Conservation (phyloP, 169 alveolate genomes). For the Eimeria tenella region DNA sequence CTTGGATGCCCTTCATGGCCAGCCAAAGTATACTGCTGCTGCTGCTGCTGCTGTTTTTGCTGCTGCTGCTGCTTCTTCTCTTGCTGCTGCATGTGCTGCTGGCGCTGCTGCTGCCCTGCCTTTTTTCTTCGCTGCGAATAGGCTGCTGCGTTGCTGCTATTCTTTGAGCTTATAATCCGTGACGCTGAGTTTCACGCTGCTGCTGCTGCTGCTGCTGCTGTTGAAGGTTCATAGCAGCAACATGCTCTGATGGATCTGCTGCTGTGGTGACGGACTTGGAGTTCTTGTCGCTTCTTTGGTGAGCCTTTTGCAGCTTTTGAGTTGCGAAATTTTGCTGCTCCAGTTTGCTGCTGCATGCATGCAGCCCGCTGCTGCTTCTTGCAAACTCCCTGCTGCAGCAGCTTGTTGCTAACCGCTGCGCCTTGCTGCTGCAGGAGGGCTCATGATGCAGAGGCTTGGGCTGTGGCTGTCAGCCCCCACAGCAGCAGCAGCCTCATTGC, state of each 20-base stretch:
- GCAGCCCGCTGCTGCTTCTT: conserved; percentile 14
- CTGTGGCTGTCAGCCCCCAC: conserved; percentile 68
- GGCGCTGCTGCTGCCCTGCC: neutral
- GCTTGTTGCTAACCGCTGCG: neutral
- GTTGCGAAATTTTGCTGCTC: neutral
- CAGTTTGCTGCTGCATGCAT: neutral
- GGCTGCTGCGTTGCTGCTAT: no score
- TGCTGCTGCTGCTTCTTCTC: neutral
- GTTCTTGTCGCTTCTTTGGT: neutral
- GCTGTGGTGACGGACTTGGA: conserved; percentile 2
- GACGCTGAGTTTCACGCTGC: neutral
- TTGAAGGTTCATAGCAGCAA: conserved; percentile 19
- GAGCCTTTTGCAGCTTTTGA: neutral
- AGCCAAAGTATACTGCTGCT: neutral
- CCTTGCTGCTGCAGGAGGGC: conserved; percentile 67
- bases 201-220: conserved; percentile 22
- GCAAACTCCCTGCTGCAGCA: neutral
- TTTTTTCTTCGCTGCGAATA: neutral
- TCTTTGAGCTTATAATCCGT: no score
- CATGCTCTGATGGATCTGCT: conserved; percentile 29
- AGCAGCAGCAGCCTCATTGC: conserved; percentile 45
- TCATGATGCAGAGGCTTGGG: conserved; percentile 77
- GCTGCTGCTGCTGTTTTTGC: conserved; percentile 24
- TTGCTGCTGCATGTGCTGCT: no score
- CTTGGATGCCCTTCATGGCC: neutral